These are phyloP conservation scores for Bipolaris cookei DNA, from an alignment of 2,329 filamentous ascomycete genomes.

Conservation along the genomic window DNA sequence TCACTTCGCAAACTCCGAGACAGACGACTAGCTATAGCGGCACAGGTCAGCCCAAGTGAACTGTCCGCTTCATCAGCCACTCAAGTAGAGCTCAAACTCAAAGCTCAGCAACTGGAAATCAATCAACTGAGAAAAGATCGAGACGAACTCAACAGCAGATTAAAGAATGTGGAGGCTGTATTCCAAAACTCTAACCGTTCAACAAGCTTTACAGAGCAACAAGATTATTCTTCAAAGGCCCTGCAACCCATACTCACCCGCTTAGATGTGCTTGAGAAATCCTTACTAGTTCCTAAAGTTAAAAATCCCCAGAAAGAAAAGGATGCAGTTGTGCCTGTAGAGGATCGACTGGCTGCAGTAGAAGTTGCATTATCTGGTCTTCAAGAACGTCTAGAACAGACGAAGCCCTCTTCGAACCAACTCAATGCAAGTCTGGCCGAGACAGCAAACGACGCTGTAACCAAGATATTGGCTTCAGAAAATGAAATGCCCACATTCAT, in stretches of 20 bases:
- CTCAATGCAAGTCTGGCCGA: not conserved
- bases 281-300: not conserved
- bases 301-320: not conserved
- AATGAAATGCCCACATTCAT: not conserved
- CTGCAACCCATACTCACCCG: not conserved
- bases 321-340: not conserved
- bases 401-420: not conserved
- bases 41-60: not conserved
- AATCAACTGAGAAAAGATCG: constrained; percentile 12
- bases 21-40: constrained; percentile 11
- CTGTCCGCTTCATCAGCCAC: not conserved
- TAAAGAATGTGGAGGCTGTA: not conserved
- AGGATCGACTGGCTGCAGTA: not conserved
- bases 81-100: constrained; percentile 2
- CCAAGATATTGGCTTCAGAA: not conserved
- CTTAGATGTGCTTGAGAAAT: not conserved
- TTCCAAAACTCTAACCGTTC: not conserved
- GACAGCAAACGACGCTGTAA: not conserved
- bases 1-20: constrained; percentile 12
- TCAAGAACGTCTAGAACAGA: not conserved
- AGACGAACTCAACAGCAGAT: constrained; percentile 3
- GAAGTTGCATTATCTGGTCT: not conserved
- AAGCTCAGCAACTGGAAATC: constrained; percentile 13
- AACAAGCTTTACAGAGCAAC: not conserved
- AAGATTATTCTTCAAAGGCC: not conserved